phyloP scores from a whole-genome alignment of 108 stramenopile genomes.

The Cyclotella cryptica region DNA sequence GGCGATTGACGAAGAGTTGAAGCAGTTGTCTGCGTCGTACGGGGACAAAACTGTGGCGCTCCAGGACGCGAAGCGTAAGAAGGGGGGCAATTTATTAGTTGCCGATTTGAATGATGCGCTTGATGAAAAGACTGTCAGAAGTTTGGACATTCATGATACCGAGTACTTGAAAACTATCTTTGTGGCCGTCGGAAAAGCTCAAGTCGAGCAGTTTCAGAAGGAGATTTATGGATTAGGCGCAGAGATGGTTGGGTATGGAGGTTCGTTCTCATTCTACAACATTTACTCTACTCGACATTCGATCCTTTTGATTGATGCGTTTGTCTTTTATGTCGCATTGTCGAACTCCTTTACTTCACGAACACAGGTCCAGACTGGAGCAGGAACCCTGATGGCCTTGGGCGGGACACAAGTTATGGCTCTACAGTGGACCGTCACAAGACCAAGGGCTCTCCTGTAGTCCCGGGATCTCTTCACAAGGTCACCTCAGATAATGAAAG shows the following conservation, averaged over 20 bases:
- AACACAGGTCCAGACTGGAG: constrained; percentile 83
- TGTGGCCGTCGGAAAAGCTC: constrained; percentile 78
- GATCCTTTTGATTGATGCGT: background rate
- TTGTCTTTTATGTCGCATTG: background rate
- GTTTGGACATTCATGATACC: constrained; percentile 80
- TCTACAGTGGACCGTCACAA: constrained; percentile 79
- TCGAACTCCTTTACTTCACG: background rate
- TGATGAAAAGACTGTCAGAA: constrained; percentile 72
- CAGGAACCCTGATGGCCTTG: constrained; percentile 66
- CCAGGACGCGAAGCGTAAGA: constrained; percentile 74
- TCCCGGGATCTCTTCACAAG: constrained; percentile 81
- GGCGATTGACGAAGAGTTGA: constrained; percentile 92
- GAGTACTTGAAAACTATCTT: constrained; percentile 93
- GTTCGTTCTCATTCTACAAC: constrained; percentile 35
- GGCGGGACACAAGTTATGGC: constrained; percentile 76
- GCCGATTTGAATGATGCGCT: constrained; percentile 91
- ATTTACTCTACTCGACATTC: background rate
- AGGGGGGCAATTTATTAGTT: constrained; percentile 81
- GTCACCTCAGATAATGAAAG: constrained; percentile 86
- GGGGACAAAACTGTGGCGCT: constrained; percentile 86
- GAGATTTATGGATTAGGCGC: constrained; percentile 70
- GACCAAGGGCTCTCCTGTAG: constrained; percentile 92
- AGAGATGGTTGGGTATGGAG: constrained; percentile 89
- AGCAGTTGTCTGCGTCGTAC: constrained; percentile 81
- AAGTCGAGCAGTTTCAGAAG: constrained; percentile 71